Evolutionary conservation across 768 basidiomycete species (phyloP), one percentile per base, ranked within the genome.

Genomic region (Russula brevipes): DNA sequence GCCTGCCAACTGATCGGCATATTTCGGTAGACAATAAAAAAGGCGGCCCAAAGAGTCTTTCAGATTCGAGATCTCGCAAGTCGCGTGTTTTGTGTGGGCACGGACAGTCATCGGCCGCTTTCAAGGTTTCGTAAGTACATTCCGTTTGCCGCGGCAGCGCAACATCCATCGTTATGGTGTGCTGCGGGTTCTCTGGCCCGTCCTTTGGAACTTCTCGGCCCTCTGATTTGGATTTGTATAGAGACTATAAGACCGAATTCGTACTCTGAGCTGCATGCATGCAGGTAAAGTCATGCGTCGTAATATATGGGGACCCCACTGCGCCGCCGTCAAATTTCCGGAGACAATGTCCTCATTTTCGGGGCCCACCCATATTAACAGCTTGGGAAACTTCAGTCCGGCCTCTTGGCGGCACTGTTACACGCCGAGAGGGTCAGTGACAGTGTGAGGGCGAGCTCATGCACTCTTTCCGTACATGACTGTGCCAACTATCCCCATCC

Each of bases 351-450:
- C 3, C n/a, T 36, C 31, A 35, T 52, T 56, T 39, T 39, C 38
- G 7, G 38, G 38, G 42, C 41, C 33, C 42, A 55, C 33, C 44
- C 8, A 36, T 46, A 46, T 44, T 9, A 51, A 33, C n/a, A 14
- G 31, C 49, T 33, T 54, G 52, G 52, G 52, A 63, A 63, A 33
- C 10, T 36, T 38, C 31, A 45, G 36, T 16, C 50, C 35, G 61
- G 53, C 24, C 17, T 52, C 51, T 57, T 36, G 51, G 61, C 36
- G 51, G 53, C 33, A 31, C 10, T 35, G 17, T 24, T 3, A 17
- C 49, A 19, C 14, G 31, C n/a, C 36, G 49, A 33, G 49, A 33
- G 31, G 31, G 12, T 11, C 42, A 31, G 24, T 44, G 17, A 17
- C 10, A 5, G n/a, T 36, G 55, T 17, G 30, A 30, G 12, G 36